Evolutionary conservation across 371 early-diverging fungal genomes (phyloP).

Genomic region (Apophysomyces variabilis): DNA sequence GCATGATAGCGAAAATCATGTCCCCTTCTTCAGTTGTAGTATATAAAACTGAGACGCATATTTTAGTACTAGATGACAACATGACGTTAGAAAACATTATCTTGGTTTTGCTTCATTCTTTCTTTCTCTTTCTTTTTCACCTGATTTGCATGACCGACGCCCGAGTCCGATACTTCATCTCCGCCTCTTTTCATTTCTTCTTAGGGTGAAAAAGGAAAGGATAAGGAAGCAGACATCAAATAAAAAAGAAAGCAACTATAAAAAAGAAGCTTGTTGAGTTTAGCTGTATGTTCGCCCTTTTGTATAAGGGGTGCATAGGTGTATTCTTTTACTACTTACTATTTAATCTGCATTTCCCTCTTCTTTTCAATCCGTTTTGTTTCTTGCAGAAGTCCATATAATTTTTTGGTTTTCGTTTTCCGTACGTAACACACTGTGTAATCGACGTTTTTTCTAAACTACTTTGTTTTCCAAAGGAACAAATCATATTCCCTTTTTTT

Average conservation of each 20-base stretch:
- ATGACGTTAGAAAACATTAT: background rate
- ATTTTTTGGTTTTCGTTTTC: background rate
- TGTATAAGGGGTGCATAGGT: constrained; percentile 4
- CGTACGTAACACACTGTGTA: constrained; percentile 7
- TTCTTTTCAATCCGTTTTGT: background rate
- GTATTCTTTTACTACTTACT: background rate
- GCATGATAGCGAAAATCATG: background rate
- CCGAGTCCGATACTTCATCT: constrained; percentile 7
- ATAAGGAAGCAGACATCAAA: background rate
- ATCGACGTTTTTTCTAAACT: too few relatives aligned
- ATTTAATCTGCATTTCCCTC: constrained; percentile 5
- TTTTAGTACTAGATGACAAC: constrained; percentile 8
- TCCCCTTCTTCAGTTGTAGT: background rate
- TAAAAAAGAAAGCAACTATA: background rate
- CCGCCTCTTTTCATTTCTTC: constrained; percentile 5
- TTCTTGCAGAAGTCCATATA: background rate
- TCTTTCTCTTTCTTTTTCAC: background rate
- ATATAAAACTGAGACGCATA: background rate
- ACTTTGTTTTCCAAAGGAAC: too few relatives aligned
- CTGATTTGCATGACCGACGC: constrained; percentile 5
- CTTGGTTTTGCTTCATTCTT: background rate
- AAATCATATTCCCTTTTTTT: too few relatives aligned
- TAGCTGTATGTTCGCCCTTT: constrained; percentile 2
- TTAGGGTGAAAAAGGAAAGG: background rate
- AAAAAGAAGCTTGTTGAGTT: background rate